These are phyloP conservation scores for Russula vinacea DNA, from an alignment of 768 basidiomycete species.

Conservation along the genomic window DNA sequence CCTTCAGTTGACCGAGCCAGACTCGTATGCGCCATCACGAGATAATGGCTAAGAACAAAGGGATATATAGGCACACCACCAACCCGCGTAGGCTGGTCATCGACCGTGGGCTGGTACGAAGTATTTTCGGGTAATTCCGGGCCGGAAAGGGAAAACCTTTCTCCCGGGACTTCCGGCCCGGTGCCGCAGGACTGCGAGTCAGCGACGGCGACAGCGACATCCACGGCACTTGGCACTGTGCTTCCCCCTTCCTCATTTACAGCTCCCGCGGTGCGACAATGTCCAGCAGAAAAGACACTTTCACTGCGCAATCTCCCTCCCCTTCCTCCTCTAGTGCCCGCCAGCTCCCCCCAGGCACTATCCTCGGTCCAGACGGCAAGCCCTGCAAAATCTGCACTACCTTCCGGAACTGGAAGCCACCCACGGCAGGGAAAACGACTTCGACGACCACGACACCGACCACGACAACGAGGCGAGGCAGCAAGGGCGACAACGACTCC, in stretches of 20 bases:
- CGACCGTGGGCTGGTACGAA: too few species aligned
- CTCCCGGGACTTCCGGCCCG: background rate
- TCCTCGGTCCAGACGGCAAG: slow-evolving; percentile 90
- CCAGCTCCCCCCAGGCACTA: slow-evolving; percentile 75
- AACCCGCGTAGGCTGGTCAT: too few species aligned
- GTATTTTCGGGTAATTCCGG: too few species aligned
- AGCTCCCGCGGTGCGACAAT: background rate
- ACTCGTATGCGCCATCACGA: too few species aligned
- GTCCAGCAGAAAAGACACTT: background rate
- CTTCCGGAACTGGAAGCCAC: slow-evolving; percentile 66
- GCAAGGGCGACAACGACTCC: slow-evolving; percentile 32
- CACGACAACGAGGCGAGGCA: background rate
- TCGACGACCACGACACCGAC: too few species aligned
- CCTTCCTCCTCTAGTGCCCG: background rate
- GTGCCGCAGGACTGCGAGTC: too few species aligned
- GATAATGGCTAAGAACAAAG: too few species aligned
- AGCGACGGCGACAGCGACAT: too few species aligned
- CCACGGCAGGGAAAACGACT: slow-evolving; percentile 35
- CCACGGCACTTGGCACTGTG: too few species aligned
- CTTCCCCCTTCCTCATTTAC: background rate
- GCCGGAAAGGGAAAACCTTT: too few species aligned
- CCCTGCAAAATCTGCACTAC: slow-evolving; percentile 93
- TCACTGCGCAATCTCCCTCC: background rate
- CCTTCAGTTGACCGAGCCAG: too few species aligned
- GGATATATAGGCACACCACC: too few species aligned